These are phyloP conservation scores for Petunia secreta DNA, from an alignment of 257 asterid species.

Conservation along the genomic window DNA sequence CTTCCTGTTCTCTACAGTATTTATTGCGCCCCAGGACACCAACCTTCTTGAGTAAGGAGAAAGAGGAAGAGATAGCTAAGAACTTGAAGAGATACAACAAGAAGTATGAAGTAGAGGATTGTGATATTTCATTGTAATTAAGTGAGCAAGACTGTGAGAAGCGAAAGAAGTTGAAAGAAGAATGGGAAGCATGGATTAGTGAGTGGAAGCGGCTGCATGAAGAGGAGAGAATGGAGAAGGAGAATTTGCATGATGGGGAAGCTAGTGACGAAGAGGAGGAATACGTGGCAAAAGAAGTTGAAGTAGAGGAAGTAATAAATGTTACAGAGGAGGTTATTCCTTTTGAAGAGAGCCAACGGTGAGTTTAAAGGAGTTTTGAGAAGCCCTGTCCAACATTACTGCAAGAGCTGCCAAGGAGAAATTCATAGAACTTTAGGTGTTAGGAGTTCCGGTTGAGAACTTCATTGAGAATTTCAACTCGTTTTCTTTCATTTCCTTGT, in stretches of 20 bases:
- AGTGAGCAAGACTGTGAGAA: conserved; percentile 89
- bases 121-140: conserved; percentile 73
- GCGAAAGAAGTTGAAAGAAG: conserved; percentile 80
- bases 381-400: background rate
- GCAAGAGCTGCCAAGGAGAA: background rate
- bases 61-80: conserved; percentile 89
- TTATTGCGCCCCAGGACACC: conserved; percentile 96
- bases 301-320: conserved; percentile 70
- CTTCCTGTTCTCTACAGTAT: conserved; percentile 47
- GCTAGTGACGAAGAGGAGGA: conserved; percentile 90
- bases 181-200: conserved; percentile 76
- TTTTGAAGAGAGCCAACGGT: conserved; percentile 42
- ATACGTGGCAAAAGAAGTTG: conserved; percentile 86
- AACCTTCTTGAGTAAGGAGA: conserved; percentile 71
- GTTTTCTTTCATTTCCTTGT: background rate
- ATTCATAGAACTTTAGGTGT: conserved; percentile 4
- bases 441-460: background rate
- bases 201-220: conserved; percentile 82
- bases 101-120: conserved; percentile 83
- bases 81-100: conserved; percentile 76
- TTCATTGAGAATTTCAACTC: background rate
- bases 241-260: conserved; percentile 79
- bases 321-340: conserved; percentile 76
- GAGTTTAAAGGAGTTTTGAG: background rate
- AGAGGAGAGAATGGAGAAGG: conserved; percentile 73